Evolutionary conservation across 192 early-diverging fungal species (phyloP).

Genomic region (Dispira simplex): DNA sequence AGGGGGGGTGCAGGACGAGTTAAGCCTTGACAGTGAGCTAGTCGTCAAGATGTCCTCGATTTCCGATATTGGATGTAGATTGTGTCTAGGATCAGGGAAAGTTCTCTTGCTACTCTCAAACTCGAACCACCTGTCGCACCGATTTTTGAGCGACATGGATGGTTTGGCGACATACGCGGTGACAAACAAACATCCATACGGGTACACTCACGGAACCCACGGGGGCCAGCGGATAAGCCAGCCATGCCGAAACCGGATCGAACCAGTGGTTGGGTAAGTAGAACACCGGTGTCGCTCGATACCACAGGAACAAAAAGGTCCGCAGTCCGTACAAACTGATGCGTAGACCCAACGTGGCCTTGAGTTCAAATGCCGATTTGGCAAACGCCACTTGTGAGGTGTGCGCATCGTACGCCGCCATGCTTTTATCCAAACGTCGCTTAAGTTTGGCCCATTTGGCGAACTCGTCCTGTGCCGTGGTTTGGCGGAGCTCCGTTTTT

Average conservation of each 20-base stretch:
- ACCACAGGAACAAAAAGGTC: conserved; percentile 45
- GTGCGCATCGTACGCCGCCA: conserved; percentile 49
- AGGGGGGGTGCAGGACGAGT: too few species aligned
- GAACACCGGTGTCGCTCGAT: conserved; percentile 52
- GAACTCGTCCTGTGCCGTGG: conserved; percentile 78
- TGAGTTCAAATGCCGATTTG: conserved; percentile 62
- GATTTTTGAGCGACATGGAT: neutral
- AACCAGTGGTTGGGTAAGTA: conserved; percentile 65
- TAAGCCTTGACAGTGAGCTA: too few species aligned
- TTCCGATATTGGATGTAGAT: too few species aligned
- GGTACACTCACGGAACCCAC: conserved; percentile 58
- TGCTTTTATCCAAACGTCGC: conserved; percentile 55
- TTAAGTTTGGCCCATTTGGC: conserved; percentile 83
- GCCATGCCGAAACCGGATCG: conserved; percentile 46
- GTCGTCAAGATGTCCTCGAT: too few species aligned
- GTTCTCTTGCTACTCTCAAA: too few species aligned
- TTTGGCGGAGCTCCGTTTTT: conserved; percentile 43
- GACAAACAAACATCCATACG: conserved; percentile 63
- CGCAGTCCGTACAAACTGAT: conserved; percentile 43
- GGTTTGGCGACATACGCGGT: conserved; percentile 22
- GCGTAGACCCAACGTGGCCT: conserved; percentile 53
- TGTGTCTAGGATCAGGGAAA: too few species aligned
- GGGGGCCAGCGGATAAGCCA: conserved; percentile 60
- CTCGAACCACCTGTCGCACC: neutral
- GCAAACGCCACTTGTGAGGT: conserved; percentile 35